phyloP scores from a whole-genome alignment of 1,284 basidiomycete species.

The Rhodotorula sp. region DNA sequence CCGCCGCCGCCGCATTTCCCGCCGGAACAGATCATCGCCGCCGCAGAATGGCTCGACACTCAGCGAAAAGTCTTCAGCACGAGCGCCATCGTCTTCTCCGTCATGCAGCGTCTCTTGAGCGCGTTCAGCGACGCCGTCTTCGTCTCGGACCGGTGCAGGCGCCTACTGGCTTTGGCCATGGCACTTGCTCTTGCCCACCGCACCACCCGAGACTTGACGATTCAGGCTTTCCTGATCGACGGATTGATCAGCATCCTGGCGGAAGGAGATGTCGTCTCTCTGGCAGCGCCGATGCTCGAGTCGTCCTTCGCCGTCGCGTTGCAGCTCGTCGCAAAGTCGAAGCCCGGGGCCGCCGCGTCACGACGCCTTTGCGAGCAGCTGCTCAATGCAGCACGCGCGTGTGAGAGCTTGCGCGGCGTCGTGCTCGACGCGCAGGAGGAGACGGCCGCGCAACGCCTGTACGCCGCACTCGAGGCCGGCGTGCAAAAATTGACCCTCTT shows the following conservation, averaged over 20 bases:
- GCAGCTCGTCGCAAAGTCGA: constrained; percentile 39
- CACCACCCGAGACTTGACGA: constrained; percentile 55
- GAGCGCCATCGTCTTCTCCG: constrained; percentile 63
- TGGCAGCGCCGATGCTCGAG: constrained; percentile 63
- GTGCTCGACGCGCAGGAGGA: neutral
- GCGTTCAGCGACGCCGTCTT: constrained; percentile 68
- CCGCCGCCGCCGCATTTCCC: constrained; percentile 29
- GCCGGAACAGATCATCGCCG: constrained; percentile 50
- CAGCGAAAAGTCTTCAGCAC: constrained; percentile 10
- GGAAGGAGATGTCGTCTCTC: constrained; percentile 65
- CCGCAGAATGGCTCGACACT: constrained; percentile 49
- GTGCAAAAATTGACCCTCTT: constrained; percentile 9
- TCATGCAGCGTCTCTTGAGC: constrained; percentile 70
- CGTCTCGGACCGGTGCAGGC: constrained; percentile 79
- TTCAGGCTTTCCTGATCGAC: constrained; percentile 60
- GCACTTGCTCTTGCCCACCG: constrained; percentile 67
- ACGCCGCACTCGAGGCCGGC: neutral
- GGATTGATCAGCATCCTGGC: constrained; percentile 65
- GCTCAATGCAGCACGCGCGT: constrained; percentile 67
- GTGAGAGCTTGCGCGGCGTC: neutral
- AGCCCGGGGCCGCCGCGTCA: neutral
- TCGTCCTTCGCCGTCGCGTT: constrained; percentile 34
- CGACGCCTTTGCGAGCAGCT: constrained; percentile 52
- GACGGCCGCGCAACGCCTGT: neutral
- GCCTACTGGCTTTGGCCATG: constrained; percentile 70